Evolutionary conservation across 805 yeast genomes (phyloP), one percentile per base, ranked within the genome.

Genomic region (Cyberlindnera japonica): DNA sequence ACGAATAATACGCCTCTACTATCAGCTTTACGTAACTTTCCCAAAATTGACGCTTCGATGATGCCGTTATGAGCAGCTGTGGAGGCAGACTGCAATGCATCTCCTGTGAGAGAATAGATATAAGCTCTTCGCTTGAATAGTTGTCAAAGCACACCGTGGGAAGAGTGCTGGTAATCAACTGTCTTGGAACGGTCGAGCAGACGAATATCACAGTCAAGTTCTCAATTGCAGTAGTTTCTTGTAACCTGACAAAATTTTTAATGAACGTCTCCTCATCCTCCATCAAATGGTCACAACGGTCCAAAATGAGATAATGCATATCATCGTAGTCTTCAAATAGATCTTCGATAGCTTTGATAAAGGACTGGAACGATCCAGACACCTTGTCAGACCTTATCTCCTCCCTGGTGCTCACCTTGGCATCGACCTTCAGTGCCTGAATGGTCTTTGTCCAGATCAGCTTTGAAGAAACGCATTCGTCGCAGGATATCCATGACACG

Each of bases 391-490:
- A 37, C 3, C 30, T n/a, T 3, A 40, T 12, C 4, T 42, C 43
- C 3, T 38, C 38, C 23, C 33, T 44, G 13, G 4, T 13, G 3
- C 38, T 21, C 4, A 15, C 29, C 2, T 47, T 53, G 5, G 50
- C 40, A 13, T 47, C 55, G 9, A 42, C 12, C 31, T 38, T 25
- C 13, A 48, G n/a, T 3, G 38, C 29, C 16, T 33, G 44, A 1
- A 48, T 29, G 17, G 50, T 37, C 24, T 48, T 47, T 34, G 49
- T 54, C 48, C 53, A 50, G n/a, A 57, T 21, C 6, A 54, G 43
- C 41, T 48, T 55, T 3, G 47, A n/a, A 1, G 55, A 45, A 2
- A 55, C 44, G 37, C 61, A 57, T 26, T 57, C 57, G 30, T 55
- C 59, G 29, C 58, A 53, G 8, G 47, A 36, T 13, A 57, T 40